Conservation (phyloP, 2,329 filamentous ascomycete species). For the Hypoxylon sp. region DNA sequence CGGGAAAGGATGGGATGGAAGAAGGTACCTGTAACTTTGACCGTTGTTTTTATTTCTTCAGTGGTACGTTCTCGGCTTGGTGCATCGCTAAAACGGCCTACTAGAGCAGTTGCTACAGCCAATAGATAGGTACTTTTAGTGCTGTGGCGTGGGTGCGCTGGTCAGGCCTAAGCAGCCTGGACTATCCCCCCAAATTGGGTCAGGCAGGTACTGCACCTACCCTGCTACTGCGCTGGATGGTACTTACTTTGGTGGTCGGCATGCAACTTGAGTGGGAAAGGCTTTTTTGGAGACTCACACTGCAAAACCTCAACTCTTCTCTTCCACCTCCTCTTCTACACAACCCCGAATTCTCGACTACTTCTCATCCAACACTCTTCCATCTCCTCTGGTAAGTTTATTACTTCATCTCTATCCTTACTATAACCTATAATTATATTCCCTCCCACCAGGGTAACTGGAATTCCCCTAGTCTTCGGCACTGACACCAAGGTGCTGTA, state of each 20-base stretch:
- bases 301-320: constrained; percentile 55
- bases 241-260: constrained; percentile 40
- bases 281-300: constrained; percentile 52
- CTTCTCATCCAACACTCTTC: constrained; percentile 48
- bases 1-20: constrained; percentile 17
- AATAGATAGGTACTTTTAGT: constrained; percentile 24
- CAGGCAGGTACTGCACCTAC: constrained; percentile 36
- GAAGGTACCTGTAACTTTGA: constrained; percentile 18
- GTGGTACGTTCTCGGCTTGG: constrained; percentile 43
- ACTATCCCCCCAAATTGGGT: constrained; percentile 14
- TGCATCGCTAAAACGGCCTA: constrained; percentile 44
- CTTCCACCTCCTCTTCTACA: constrained; percentile 55
- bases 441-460: constrained; percentile 24
- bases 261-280: constrained; percentile 51
- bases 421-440: constrained; percentile 20
- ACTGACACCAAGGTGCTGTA: constrained; percentile 45
- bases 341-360: constrained; percentile 44
- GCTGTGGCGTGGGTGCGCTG: constrained; percentile 35
- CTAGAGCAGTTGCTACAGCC: constrained; percentile 29
- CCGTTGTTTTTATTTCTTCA: constrained; percentile 35
- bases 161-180: constrained; percentile 26
- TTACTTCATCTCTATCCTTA: constrained; percentile 43
- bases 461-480: constrained; percentile 28
- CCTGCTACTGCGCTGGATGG: constrained; percentile 8
- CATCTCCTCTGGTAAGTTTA: constrained; percentile 49